Base-by-base conservation (phyloP, 768 basidiomycete genomes). In the Lentinula aciculospora region DNA sequence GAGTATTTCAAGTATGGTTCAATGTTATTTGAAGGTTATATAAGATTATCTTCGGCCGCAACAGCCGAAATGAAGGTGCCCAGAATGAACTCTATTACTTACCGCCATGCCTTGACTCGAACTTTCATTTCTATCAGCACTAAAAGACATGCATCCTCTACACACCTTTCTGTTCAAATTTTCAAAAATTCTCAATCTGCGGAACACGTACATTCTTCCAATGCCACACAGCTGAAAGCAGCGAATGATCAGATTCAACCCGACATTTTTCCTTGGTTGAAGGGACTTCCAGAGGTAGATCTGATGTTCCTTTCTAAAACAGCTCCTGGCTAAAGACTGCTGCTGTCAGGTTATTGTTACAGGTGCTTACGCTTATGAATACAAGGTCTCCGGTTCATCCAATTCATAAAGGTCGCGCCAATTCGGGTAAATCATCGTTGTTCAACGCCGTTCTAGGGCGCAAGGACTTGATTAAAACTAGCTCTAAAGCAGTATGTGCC, bases 341-440 rank as follows among this genome's bases (percentile, higher is more conserved):
- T 17, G 10, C 3, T 37, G 8, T 28, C 36, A 53, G 51, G 51
- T 53, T 19, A 40, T 53, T 21, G 12, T 53, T 4, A 53, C 51
- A 12, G 51, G 51, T 53, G 36, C 34, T 21, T 10, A 31, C n/a
- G 19, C 36, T 10, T 19, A 19, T 9, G 3, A 8, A 34, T 4
- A 7, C 6, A 3, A 36, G 36, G 19, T 36, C 29, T 36, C 39
- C 36, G 9, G 9, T 25, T 12, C 15, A 53, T 39, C 17, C n/a
- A n/a, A 6, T 25, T 17, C 34, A 21, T 17, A 3, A 53, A 88
- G 89, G 89, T 19, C 84, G 89, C 59, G 88, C 89, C 2, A 92
- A 92, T 64, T 83, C 77, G 23, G 89, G 89, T 27, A 92, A 92
- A 67, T 90, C 88, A 1, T 80, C 85, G 3, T 69, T 92, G 29